Evolutionary conservation across 805 yeast genomes (phyloP), one percentile per base, ranked within the genome.

Genomic region (Pichia nanzhaoensis): DNA sequence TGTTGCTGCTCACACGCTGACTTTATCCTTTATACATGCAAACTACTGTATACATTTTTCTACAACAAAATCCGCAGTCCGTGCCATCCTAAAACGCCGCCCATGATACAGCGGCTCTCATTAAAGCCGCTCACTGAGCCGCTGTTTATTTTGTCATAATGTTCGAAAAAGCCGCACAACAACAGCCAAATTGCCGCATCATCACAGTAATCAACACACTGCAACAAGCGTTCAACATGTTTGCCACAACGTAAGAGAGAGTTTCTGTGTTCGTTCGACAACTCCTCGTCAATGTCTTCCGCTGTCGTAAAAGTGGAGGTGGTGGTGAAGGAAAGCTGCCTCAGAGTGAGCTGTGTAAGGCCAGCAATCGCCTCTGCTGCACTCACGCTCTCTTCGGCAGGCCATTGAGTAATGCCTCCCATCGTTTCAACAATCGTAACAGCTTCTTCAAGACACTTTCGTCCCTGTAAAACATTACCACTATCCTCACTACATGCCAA

Each of bases 291-390:
- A n/a, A n/a, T n/a, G n/a, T n/a, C n/a, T n/a, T n/a, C n/a, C n/a
- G n/a, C n/a, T n/a, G n/a, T n/a, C n/a, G n/a, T n/a, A n/a, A n/a
- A n/a, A n/a, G n/a, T n/a, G n/a, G n/a, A n/a, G n/a, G n/a, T n/a
- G n/a, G n/a, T n/a, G n/a, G n/a, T n/a, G n/a, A n/a, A n/a, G n/a
- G 28, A 24, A 5, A 38, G 27, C 9, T 16, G 17, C 22, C 18
- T 24, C 6, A 39, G 17, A 9, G 7, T 13, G 8, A 34, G n/a
- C 30, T 41, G 43, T 3, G 35, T 28, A 8, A 47, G 24, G 2
- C 42, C 45, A 9, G 43, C 20, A 14, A 43, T 37, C 4, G 50
- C 41, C 18, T 48, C 51, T 4, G 44, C 48, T 3, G 18, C 28
- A 16, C 16, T 4, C 5, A 33, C 34, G 12, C 17, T 10, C 24